A percentile compares a stretch with the other conserved stretches of the same genome.
Conservation (phyloP, 768 basidiomycete genomes). For the Cyathus striatus region DNA sequence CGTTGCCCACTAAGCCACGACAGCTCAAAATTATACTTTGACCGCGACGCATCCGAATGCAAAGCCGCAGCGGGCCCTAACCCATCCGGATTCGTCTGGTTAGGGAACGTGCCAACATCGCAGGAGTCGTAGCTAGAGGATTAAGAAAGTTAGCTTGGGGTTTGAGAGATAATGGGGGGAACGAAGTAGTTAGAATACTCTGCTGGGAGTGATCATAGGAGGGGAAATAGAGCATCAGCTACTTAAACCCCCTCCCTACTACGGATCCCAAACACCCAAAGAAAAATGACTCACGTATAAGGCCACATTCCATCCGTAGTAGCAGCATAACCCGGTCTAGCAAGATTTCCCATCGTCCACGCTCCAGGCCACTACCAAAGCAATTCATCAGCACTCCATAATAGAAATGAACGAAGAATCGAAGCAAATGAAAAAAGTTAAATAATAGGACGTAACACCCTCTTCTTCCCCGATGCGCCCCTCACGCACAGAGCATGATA, state of each 20-base stretch:
- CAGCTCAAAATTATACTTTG: slow-evolving; percentile 52
- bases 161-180: slow-evolving; percentile 1
- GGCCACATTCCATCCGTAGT: slow-evolving; percentile 84
- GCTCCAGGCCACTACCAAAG: slow-evolving; percentile 68
- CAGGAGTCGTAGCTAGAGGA: slow-evolving; percentile 51
- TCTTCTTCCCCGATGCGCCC: too few relatives aligned
- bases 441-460: too few relatives aligned
- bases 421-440: background rate
- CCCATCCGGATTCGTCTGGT: slow-evolving; percentile 54
- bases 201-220: background rate
- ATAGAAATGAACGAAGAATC: background rate
- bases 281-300: slow-evolving; percentile 49
- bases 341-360: slow-evolving; percentile 90
- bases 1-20: slow-evolving; percentile 78
- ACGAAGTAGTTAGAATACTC: background rate
- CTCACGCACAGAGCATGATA: too few relatives aligned
- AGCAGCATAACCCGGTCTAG: slow-evolving; percentile 73
- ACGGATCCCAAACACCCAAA: background rate
- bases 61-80: slow-evolving; percentile 59
- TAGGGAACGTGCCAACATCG: slow-evolving; percentile 74
- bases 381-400: background rate
- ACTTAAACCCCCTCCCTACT: background rate
- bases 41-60: slow-evolving; percentile 38
- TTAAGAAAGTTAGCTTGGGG: background rate
- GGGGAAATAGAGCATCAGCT: background rate